These are phyloP conservation scores for Leccinum fuscescens DNA, from an alignment of 1,284 basidiomycete genomes.

Conservation along the genomic window DNA sequence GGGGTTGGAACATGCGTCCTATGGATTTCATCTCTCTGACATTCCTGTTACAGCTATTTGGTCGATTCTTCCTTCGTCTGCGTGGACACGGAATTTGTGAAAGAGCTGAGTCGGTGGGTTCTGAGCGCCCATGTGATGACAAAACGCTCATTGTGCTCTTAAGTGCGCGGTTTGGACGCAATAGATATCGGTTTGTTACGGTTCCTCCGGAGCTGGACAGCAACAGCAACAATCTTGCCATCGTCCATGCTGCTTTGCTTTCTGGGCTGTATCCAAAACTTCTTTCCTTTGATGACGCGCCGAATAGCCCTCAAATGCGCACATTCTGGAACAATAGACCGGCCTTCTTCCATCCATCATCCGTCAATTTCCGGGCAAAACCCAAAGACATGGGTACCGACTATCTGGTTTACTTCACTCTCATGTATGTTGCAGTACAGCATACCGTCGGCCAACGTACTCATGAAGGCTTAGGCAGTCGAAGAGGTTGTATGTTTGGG, in stretches of 20 bases:
- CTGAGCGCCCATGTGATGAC: neutral
- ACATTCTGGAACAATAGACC: slow-evolving; percentile 88
- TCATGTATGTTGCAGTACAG: slow-evolving; percentile 61
- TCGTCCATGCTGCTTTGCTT: slow-evolving; percentile 82
- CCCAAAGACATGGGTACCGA: slow-evolving; percentile 72
- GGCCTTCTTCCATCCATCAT: slow-evolving; percentile 89
- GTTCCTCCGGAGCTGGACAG: slow-evolving; percentile 73
- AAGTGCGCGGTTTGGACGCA: slow-evolving; percentile 76
- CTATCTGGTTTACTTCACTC: slow-evolving; percentile 84
- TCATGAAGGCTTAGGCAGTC: slow-evolving; percentile 65
- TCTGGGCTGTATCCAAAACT: slow-evolving; percentile 94
- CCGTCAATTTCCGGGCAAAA: slow-evolving; percentile 77
- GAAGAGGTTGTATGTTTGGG: slow-evolving; percentile 95
- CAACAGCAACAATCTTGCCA: slow-evolving; percentile 62
- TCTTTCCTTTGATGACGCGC: slow-evolving; percentile 61
- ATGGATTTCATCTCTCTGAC: slow-evolving; percentile 5
- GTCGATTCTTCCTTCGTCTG: slow-evolving; percentile 87
- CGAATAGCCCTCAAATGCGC: slow-evolving; percentile 59
- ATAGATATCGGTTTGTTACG: slow-evolving; percentile 72
- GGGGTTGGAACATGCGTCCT: slow-evolving; percentile 43
- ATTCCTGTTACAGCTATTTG: slow-evolving; percentile 55
- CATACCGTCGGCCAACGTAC: neutral
- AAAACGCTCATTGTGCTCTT: slow-evolving; percentile 6
- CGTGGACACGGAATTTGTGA: slow-evolving; percentile 64
- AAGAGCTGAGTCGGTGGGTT: slow-evolving; percentile 68